phyloP scores from a whole-genome alignment of 2,329 filamentous ascomycete species.

The Fusarium dimerum region DNA sequence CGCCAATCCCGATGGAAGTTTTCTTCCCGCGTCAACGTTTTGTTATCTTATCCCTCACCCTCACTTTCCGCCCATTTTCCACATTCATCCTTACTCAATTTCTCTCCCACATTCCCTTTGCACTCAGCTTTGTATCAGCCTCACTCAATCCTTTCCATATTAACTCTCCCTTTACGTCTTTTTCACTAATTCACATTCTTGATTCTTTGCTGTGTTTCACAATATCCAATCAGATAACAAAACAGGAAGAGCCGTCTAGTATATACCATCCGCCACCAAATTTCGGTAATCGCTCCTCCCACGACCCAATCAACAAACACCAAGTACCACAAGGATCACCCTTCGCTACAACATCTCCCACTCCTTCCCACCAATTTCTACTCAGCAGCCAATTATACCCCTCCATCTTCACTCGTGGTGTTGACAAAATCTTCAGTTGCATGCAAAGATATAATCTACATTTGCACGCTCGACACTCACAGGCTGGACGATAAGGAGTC shows the following conservation, averaged over 20 bases:
- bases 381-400: constrained; percentile 27
- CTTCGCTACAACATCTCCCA: constrained; percentile 12
- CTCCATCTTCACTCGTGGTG: constrained; percentile 21
- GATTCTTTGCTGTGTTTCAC: constrained; percentile 13
- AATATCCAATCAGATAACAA: constrained; percentile 19
- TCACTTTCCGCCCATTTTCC: not conserved
- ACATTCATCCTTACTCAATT: not conserved
- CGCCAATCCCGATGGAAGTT: not conserved
- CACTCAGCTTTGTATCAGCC: not conserved
- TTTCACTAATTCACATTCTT: not conserved
- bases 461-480: constrained; percentile 8
- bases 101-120: not conserved
- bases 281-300: constrained; percentile 26
- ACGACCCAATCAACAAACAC: constrained; percentile 23
- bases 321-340: constrained; percentile 6
- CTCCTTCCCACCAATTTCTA: constrained; percentile 16
- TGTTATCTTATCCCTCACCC: not conserved
- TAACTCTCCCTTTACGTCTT: not conserved
- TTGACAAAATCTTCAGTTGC: constrained; percentile 12
- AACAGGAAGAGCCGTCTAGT: constrained; percentile 4
- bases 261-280: constrained; percentile 16
- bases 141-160: not conserved
- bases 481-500: constrained; percentile 10
- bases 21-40: not conserved
- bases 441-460: constrained; percentile 15